Base-by-base conservation (phyloP, 1,284 basidiomycete genomes). In the Cryptococcus sp. region DNA sequence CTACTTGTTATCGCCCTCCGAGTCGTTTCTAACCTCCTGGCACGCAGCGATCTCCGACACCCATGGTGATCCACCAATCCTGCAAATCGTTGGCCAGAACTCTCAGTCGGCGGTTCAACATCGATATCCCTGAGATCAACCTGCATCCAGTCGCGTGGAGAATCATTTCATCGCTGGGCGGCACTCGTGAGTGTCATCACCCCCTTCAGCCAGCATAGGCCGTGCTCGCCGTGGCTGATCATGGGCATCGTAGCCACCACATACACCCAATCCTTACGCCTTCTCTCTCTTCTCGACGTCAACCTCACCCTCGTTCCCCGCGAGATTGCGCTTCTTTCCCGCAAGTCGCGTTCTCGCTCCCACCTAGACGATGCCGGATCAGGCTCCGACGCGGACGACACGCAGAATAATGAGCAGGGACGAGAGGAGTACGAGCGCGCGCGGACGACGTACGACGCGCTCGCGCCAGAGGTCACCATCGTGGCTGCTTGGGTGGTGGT, bases 101-200 rank as follows among this genome's bases (percentile, higher is more conserved):
- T 13, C 52, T 69, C 12, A 18, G 50, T 2, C 68, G 73, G 12
- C 68, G 71, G 1, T 87, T 84, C 70, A 82, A 81, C 8, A 75
- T 94, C n/a, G 73, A 76, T 45, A 84, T 87, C 7, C 91, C 91
- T 0, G 87, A 90, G 69, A 78, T 84, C 61, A 96, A 96, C 67
- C 82, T 83, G 3, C 84, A 85, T 6, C 88, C 88, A 0, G 77
- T 94, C 21, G 80, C 93, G 28, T 94, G 91, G 89, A 82, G 88
- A n/a, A 80, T 87, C 1, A 81, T 87, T 7, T 81, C 84, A 51
- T 79, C 79, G 13, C 79, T 95, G 57, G 83, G 86, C 46, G 87
- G 90, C 35, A 87, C 85, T 44, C 87, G 92, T 91, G 77, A 62
- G 89, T 82, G 47, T n/a, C 40, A 21, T 43, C 4, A 21, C 4